A percentile compares a stretch with the other conserved stretches of the same genome.
phyloP scores from a whole-genome alignment of 805 yeast genomes.

The Candida ascalaphidarum region DNA sequence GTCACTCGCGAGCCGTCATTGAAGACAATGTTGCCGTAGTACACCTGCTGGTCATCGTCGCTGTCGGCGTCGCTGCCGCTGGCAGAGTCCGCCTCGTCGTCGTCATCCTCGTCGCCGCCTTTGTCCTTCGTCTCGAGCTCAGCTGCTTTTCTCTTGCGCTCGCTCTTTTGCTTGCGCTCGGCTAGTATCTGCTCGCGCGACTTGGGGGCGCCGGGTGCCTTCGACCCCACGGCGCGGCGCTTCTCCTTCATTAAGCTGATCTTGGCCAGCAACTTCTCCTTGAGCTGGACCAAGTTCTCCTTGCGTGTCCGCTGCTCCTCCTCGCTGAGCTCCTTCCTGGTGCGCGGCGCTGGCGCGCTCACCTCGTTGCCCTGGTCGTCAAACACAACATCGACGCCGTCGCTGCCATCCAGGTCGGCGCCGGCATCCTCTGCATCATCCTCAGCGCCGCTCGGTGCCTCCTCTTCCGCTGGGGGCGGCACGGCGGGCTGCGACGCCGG shows the following conservation, averaged over 20 bases:
- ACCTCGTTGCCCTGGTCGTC: conserved; percentile 66
- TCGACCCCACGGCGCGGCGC: conserved; percentile 89
- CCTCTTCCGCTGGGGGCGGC: conserved; percentile 4
- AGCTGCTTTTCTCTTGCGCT: conserved; percentile 26
- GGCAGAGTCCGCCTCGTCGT: conserved; percentile 19
- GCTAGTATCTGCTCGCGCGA: conserved; percentile 75
- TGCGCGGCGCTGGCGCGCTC: conserved; percentile 5
- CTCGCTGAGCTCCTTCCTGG: conserved; percentile 23
- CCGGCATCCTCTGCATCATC: conserved; percentile 8
- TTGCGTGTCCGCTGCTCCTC: conserved; percentile 44
- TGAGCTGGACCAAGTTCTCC: conserved; percentile 55
- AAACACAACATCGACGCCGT: conserved; percentile 34
- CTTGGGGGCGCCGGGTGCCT: conserved; percentile 70
- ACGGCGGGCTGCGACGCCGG: conserved; percentile 10
- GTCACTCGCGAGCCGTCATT: conserved; percentile 75
- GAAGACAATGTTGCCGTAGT: conserved; percentile 78
- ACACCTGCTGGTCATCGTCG: conserved; percentile 28
- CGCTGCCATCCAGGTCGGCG: conserved; percentile 2
- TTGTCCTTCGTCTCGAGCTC: conserved; percentile 30
- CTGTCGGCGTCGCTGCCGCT: conserved; percentile 21
- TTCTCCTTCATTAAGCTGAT: conserved; percentile 63
- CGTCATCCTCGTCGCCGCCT: conserved; percentile 30
- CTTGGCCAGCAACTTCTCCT: conserved; percentile 70
- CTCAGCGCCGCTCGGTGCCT: conserved; percentile 4
- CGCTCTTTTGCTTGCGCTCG: conserved; percentile 47